Conservation (phyloP, 768 basidiomycete species). For the Calvatia gigantea region DNA sequence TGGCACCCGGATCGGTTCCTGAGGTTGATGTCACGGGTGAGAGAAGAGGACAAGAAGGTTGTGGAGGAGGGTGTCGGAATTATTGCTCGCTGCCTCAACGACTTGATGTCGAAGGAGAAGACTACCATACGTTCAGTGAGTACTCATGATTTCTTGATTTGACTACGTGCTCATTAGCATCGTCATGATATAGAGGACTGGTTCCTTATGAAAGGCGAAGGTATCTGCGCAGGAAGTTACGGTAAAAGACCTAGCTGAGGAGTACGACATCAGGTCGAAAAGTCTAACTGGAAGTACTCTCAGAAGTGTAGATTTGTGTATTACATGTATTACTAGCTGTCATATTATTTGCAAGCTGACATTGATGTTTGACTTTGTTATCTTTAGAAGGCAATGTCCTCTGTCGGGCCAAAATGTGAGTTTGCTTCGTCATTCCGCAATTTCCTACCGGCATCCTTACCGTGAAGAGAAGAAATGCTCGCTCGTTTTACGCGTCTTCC, state of each 20-base stretch:
- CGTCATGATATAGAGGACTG: background rate
- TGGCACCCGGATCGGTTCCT: slow-evolving; percentile 84
- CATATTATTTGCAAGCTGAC: background rate
- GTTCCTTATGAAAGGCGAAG: background rate
- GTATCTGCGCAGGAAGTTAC: background rate
- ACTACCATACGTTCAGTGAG: slow-evolving; percentile 11
- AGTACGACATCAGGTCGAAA: background rate
- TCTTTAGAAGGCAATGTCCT: background rate
- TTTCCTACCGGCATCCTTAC: background rate
- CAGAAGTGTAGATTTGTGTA: background rate
- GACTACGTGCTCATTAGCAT: background rate
- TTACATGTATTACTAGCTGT: background rate
- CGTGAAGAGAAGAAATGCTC: slow-evolving; percentile 37
- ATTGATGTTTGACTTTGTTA: slow-evolving; percentile 6
- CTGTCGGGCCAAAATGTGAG: background rate
- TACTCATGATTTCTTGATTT: background rate
- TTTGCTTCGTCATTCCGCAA: background rate
- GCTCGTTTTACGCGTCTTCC: slow-evolving; percentile 50
- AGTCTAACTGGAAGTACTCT: background rate
- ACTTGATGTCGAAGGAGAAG: slow-evolving; percentile 46
- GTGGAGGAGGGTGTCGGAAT: slow-evolving; percentile 66
- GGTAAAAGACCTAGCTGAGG: too few relatives aligned
- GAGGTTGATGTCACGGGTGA: slow-evolving; percentile 49
- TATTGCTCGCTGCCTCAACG: slow-evolving; percentile 66
- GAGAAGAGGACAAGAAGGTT: slow-evolving; percentile 42